Percentiles rank a stretch among this genome's conserved stretches.
Evolutionary conservation across 345 rosid species (phyloP).

Genomic region (Syzygium oleosum): DNA sequence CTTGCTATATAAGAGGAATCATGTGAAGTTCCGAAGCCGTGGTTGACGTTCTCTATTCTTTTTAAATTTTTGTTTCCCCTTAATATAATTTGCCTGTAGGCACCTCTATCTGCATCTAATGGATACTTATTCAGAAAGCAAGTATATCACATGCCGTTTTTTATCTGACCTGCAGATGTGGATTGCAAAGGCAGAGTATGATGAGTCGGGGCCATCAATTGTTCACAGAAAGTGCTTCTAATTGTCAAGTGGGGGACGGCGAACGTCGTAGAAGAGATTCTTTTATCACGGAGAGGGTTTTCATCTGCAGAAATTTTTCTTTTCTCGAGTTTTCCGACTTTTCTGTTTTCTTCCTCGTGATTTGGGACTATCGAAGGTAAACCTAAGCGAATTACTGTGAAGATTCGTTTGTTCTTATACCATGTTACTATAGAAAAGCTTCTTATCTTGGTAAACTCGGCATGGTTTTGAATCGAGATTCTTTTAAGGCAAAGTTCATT

Average conservation of each 20-base stretch:
- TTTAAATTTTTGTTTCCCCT: neutral
- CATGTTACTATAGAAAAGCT: neutral
- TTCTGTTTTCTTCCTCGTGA: neutral
- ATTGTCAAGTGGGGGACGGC: neutral
- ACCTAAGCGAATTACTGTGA: neutral
- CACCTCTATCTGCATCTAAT: neutral
- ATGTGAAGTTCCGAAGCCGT: neutral
- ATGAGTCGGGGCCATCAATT: neutral
- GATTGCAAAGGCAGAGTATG: neutral
- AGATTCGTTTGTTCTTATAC: neutral
- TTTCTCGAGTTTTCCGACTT: neutral
- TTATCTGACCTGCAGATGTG: neutral
- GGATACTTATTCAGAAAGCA: neutral
- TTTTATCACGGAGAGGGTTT: neutral
- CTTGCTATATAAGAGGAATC: neutral
- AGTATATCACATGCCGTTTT: neutral
- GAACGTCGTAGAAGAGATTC: neutral
- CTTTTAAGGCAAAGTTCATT: neutral
- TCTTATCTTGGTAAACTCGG: neutral
- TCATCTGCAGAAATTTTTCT: neutral
- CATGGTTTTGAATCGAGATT: neutral
- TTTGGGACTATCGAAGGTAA: neutral
- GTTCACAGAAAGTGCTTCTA: constrained; percentile 3
- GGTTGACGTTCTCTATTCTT: neutral
- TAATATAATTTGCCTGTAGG: neutral